Evolutionary conservation across 768 basidiomycete species (phyloP), one percentile per base, ranked within the genome.

Genomic region (Xerocomellus intermedius): DNA sequence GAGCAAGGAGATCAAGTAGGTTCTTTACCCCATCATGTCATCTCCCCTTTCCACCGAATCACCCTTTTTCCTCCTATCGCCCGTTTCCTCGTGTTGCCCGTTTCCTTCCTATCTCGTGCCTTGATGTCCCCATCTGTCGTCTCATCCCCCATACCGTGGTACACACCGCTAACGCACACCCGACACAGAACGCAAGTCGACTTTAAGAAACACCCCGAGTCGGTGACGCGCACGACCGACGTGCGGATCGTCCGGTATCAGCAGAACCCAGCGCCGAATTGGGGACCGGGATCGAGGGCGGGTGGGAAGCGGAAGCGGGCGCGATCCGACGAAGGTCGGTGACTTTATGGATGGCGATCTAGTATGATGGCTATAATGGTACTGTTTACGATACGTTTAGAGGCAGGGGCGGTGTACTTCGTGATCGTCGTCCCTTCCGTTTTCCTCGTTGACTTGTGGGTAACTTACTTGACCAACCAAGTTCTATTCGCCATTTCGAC

Each of bases 201-300:
- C 65, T 96, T 98, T 67, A 80, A 77, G 16, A 81, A 73, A 37
- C 91, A 98, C 68, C 85, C 89, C 0, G 75, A 81, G 5, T 81
- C 85, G 1, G 77, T 81, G 3, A 82, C 82, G 8, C 71, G 79
- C 14, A 80, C 84, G 7, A 81, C 82, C 19, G 82, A 83, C 52
- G 75, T 90, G 54, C 92, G 91, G 60, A 74, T 96, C 8, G 89
- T 95, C 1, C 79, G 93, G 37, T 97, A 95, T 72, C 94, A 96
- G 69, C 82, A 84, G 57, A 98, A 97, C 66, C 97, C 96, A 5
- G 79, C 84, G n/a, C 79, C 84, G 2, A 80, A 97, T 68, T 99
- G 97, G 97, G 96, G 96, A 0, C 97, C 96, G 0, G 89, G 82
- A 16, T 78, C 80, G 50, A 87, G 79, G 64, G 87, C 89, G 5